Evolutionary conservation across 2,329 filamentous ascomycete species (phyloP), one percentile per base, ranked within the genome.

Genomic region (Periconia sp.): DNA sequence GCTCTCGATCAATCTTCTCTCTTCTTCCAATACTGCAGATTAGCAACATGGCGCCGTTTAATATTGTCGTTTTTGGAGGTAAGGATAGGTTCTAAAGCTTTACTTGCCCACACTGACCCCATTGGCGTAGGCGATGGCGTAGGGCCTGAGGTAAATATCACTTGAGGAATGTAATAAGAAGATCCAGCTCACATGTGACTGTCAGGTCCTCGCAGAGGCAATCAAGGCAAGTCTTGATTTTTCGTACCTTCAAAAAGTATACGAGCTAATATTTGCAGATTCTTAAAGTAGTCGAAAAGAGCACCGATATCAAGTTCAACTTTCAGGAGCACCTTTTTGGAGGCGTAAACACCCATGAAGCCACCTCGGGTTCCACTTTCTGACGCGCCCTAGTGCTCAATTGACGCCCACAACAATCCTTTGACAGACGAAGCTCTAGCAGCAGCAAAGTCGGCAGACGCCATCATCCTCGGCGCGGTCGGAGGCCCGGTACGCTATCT

Each of bases 401-500:
- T 97, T 73, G 86, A 96, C 65, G 85, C 84, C 13, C 84, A 84
- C 64, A 89, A 89, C 59, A 81, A 76, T 21, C 85, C 92, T 21
- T 78, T 97, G 49, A 95, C 91, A 39, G 85, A 94, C 59, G 84
- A 87, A 62, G 89, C 91, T 50, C 87, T 97, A 59, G 76, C 76
- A 11, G 91, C 90, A 24, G 91, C 90, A 56, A 92, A 95, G 73
- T 78, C 81, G 37, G 91, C 92, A 52, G 88, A 96, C 71, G 92
- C 92, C 26, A 87, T 97, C 47, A 85, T 97, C 46, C 85, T 97
- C 40, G 92, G 92, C 57, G 90, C 92, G 58, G 95, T 97, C 64
- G 92, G 92, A 58, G 92, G 92, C n/a, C 92, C 94, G 24, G 81
- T 83, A 79, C 39, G 75, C 64, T 26, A 32, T 29, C 33, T 19